Evolutionary conservation across 805 yeast genomes (phyloP).

Genomic region (Starmera pachycereana): DNA sequence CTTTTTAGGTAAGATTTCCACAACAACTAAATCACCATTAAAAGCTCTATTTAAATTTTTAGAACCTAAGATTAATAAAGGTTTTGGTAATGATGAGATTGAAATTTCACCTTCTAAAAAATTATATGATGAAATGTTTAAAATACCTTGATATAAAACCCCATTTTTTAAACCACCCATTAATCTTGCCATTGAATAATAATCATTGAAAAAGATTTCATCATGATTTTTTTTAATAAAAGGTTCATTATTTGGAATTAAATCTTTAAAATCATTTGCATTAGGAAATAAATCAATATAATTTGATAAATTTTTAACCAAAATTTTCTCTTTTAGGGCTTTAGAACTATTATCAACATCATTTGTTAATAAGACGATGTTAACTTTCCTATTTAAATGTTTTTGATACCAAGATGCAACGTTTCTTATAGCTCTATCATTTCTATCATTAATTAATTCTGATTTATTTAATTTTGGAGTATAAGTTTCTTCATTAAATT

Average conservation of each 20-base stretch:
- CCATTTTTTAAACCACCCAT: constrained; percentile 90
- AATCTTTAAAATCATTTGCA: constrained; percentile 64
- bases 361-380: constrained; percentile 58
- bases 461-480: constrained; percentile 42
- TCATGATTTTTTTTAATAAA: constrained; percentile 13
- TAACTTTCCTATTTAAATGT: constrained; percentile 46
- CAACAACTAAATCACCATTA: constrained; percentile 85
- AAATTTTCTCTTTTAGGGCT: constrained; percentile 42
- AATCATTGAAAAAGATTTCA: constrained; percentile 63
- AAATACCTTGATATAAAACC: constrained; percentile 74
- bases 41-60: constrained; percentile 83
- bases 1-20: constrained; percentile 75
- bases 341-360: constrained; percentile 57
- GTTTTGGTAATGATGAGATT: constrained; percentile 65
- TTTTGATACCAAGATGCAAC: constrained; percentile 60
- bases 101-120: constrained; percentile 79
- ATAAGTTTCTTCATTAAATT: constrained; percentile 66
- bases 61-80: constrained; percentile 72
- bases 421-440: constrained; percentile 81
- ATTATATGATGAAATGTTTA: constrained; percentile 77
- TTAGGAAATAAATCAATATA: constrained; percentile 66
- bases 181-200: constrained; percentile 69
- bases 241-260: constrained; percentile 51
- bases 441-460: constrained; percentile 80
- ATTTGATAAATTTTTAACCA: constrained; percentile 49